Evolutionary conservation across 202 grass and related monocot genomes (phyloP).

Genomic region (Hordeum pubiflorum): DNA sequence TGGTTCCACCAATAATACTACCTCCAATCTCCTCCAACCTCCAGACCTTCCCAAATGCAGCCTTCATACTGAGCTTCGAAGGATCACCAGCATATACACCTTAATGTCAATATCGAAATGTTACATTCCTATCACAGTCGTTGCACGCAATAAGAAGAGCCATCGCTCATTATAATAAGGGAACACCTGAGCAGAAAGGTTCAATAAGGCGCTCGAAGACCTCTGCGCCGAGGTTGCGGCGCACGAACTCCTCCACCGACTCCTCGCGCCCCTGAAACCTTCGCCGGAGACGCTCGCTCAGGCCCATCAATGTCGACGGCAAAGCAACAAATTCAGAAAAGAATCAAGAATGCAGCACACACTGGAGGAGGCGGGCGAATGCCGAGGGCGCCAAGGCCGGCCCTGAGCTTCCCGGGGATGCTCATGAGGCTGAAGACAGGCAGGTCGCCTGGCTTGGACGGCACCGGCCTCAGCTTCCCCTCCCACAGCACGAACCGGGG

Average conservation of each 20-base stretch:
- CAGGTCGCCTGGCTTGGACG: slow-evolving; percentile 69
- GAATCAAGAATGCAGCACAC: slow-evolving; percentile 29
- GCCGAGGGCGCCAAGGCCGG: slow-evolving; percentile 76
- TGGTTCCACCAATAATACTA: slow-evolving; percentile 87
- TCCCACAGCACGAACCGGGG: slow-evolving; percentile 86
- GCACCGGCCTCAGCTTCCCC: slow-evolving; percentile 71
- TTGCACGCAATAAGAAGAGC: neutral
- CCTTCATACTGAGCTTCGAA: slow-evolving; percentile 88
- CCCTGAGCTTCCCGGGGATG: slow-evolving; percentile 67
- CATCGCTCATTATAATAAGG: neutral
- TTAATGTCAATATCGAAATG: slow-evolving; percentile 22
- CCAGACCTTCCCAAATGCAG: slow-evolving; percentile 94
- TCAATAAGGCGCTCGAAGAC: slow-evolving; percentile 94
- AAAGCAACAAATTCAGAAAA: neutral
- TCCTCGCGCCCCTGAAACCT: slow-evolving; percentile 95
- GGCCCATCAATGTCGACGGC: neutral
- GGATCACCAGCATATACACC: slow-evolving; percentile 95
- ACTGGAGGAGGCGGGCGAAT: slow-evolving; percentile 75
- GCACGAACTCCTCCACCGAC: slow-evolving; percentile 89
- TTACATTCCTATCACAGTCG: neutral
- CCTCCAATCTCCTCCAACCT: slow-evolving; percentile 70
- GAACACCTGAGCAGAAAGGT: slow-evolving; percentile 82
- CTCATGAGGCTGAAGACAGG: slow-evolving; percentile 91
- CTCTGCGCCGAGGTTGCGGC: slow-evolving; percentile 87
- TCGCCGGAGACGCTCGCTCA: slow-evolving; percentile 49